A percentile compares a stretch with the other conserved stretches of the same genome.
Evolutionary conservation across 805 yeast species (phyloP).

Genomic region (Candida orba): DNA sequence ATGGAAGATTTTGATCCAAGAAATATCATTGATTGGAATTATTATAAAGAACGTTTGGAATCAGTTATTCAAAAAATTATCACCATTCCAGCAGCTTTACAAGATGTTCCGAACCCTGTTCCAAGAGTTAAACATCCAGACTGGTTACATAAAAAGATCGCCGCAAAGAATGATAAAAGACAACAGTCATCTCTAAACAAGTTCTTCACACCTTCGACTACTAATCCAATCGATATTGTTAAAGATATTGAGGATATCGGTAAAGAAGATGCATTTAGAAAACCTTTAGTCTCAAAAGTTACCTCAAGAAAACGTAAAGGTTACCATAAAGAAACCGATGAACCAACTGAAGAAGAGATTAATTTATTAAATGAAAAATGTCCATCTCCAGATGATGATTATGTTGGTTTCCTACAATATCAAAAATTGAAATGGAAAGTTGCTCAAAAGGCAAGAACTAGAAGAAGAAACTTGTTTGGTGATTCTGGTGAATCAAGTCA

Average conservation of each 20-base stretch:
- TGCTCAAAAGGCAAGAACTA: conserved; percentile 62
- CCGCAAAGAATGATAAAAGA: conserved; percentile 51
- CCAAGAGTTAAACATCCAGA: conserved; percentile 92
- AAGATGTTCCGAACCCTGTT: conserved; percentile 82
- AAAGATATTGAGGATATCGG: conserved; percentile 77
- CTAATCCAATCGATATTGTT: conserved; percentile 34
- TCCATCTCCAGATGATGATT: conserved; percentile 63
- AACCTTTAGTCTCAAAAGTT: conserved; percentile 30
- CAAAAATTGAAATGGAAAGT: conserved; percentile 86
- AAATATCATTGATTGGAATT: conserved; percentile 85
- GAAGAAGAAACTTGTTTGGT: conserved; percentile 79
- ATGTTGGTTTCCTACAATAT: conserved; percentile 58
- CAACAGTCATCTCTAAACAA: conserved; percentile 61
- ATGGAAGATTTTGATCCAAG: conserved; percentile 82
- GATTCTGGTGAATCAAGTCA: conserved; percentile 42
- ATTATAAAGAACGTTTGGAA: conserved; percentile 83
- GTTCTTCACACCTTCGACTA: conserved; percentile 45
- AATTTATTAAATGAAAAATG: conserved; percentile 43
- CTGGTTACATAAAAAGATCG: conserved; percentile 71
- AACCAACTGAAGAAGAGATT: conserved; percentile 42
- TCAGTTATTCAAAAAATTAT: conserved; percentile 92
- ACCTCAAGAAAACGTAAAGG: conserved; percentile 27
- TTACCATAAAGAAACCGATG: conserved; percentile 25
- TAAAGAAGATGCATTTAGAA: conserved; percentile 21
- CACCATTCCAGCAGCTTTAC: conserved; percentile 95